Percentiles rank a stretch among this genome's conserved stretches.
Evolutionary conservation across 2,329 filamentous ascomycete species (phyloP).

Genomic region (Gnomoniopsis sp.): DNA sequence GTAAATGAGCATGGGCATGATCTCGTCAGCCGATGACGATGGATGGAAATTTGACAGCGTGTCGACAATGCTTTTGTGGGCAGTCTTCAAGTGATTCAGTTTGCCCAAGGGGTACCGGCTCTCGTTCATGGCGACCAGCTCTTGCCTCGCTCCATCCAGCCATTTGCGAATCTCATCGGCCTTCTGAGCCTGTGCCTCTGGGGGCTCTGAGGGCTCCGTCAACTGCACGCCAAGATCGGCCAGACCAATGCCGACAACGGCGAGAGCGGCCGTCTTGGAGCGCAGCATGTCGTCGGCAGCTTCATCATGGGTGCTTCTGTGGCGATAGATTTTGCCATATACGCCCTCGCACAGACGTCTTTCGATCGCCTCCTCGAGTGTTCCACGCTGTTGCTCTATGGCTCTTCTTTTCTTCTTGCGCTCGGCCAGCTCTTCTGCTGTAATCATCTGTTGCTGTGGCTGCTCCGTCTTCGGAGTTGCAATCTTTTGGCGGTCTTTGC

Average conservation of each 20-base stretch:
- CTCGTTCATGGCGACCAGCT: constrained; percentile 78
- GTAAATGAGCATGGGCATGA: constrained; percentile 95
- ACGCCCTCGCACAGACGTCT: constrained; percentile 79
- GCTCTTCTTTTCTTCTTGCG: constrained; percentile 74
- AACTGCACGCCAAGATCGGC: constrained; percentile 80
- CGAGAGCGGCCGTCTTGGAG: constrained; percentile 86
- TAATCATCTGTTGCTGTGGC: constrained; percentile 79
- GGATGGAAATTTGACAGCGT: constrained; percentile 66
- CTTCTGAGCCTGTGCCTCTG: constrained; percentile 56
- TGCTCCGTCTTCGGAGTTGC: constrained; percentile 37
- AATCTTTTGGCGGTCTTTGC: constrained; percentile 49
- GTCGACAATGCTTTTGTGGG: constrained; percentile 93
- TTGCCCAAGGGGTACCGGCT: constrained; percentile 88
- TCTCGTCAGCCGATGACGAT: constrained; percentile 92
- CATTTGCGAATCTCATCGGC: constrained; percentile 68
- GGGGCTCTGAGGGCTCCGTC: constrained; percentile 51
- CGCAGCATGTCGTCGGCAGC: constrained; percentile 91
- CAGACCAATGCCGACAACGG: constrained; percentile 86
- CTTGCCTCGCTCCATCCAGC: constrained; percentile 67
- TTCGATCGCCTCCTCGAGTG: constrained; percentile 89
- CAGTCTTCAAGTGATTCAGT: constrained; percentile 79
- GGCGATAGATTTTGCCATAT: constrained; percentile 86
- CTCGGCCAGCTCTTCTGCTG: constrained; percentile 76
- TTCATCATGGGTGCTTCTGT: constrained; percentile 88
- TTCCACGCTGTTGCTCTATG: constrained; percentile 71